Base-by-base conservation (phyloP, 148 eudicot species). In the Limonium bicolor region DNA sequence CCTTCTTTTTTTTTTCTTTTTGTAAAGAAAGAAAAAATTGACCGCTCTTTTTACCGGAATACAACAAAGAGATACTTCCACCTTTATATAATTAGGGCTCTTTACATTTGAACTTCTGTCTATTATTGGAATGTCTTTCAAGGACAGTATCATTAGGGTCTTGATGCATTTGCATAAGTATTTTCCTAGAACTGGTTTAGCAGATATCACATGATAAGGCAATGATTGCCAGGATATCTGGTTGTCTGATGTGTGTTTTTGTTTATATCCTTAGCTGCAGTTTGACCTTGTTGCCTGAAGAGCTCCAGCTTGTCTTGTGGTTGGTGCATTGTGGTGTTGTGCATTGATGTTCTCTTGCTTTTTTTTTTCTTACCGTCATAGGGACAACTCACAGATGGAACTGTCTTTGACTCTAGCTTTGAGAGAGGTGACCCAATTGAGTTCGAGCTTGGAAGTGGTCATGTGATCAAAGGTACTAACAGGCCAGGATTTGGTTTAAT, bases 301-400 rank as follows among this genome's bases (percentile, higher is more conserved):
- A 9, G n/a, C 44, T 20, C 44, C 20, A 4, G 17, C 20, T n/a
- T 41, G 3, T 22, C 27, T 18, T 24, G 26, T 28, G 37, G 30
- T 23, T 21, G 31, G 30, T 35, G 5, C n/a, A n/a, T n/a, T n/a
- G n/a, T n/a, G n/a, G n/a, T n/a, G n/a, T n/a, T n/a, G n/a, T n/a
- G n/a, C n/a, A n/a, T n/a, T n/a, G n/a, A n/a, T n/a, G n/a, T n/a
- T n/a, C n/a, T n/a, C 47, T 45, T 45, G 3, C 17, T 17, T 7
- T 23, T 27, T 42, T 12, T 16, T n/a, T 16, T 34, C 22, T 32
- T n/a, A n/a, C n/a, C n/a, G 11, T 59, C 65, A 60, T 80, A 92
- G 99, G 99, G 99, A 53, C 62, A 73, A 54, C 99, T 92, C 37
- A 92, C 99, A 6, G 99, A 92, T 66, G 95, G 95, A 60, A 81